phyloP scores from a whole-genome alignment of 2,329 filamentous ascomycete species.

The Neopestalotiopsis sp. region DNA sequence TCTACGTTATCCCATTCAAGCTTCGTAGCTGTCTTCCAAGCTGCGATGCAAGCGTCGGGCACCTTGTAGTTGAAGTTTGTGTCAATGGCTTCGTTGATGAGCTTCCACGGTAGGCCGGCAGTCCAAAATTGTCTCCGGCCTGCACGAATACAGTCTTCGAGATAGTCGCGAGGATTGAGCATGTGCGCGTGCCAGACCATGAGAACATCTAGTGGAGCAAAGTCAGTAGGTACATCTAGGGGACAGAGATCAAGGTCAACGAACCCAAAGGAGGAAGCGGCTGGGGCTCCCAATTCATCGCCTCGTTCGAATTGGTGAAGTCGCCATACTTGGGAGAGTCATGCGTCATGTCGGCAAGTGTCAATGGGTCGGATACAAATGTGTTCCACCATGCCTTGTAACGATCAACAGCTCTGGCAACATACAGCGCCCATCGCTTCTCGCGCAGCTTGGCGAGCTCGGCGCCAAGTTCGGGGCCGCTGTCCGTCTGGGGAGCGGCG shows the following conservation, averaged over 20 bases:
- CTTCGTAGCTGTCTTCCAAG: conserved; percentile 55
- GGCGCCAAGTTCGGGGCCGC: conserved; percentile 37
- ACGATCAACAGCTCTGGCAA: conserved; percentile 70
- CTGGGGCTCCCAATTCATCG: conserved; percentile 43
- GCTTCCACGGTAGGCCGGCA: conserved; percentile 69
- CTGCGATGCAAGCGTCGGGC: conserved; percentile 45
- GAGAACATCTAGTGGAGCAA: conserved; percentile 61
- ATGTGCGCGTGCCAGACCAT: conserved; percentile 84
- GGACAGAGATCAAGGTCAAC: neutral
- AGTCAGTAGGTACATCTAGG: conserved; percentile 30
- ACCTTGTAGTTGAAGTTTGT: conserved; percentile 62
- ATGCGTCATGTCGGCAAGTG: conserved; percentile 41
- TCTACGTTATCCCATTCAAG: conserved; percentile 65
- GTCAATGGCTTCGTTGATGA: conserved; percentile 64
- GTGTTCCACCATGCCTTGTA: conserved; percentile 71
- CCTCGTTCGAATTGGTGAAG: conserved; percentile 39
- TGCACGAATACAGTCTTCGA: conserved; percentile 73
- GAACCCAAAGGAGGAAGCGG: conserved; percentile 65
- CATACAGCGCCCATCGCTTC: conserved; percentile 76
- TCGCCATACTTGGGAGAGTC: conserved; percentile 32
- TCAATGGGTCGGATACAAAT: conserved; percentile 38
- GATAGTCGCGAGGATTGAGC: conserved; percentile 76
- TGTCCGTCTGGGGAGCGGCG: conserved; percentile 28
- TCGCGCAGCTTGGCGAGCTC: conserved; percentile 64
- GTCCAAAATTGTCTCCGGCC: conserved; percentile 63